Percentiles rank a stretch among this genome's conserved stretches.
Evolutionary conservation across 805 yeast genomes (phyloP).

Genomic region (Lachancea thermotolerans): DNA sequence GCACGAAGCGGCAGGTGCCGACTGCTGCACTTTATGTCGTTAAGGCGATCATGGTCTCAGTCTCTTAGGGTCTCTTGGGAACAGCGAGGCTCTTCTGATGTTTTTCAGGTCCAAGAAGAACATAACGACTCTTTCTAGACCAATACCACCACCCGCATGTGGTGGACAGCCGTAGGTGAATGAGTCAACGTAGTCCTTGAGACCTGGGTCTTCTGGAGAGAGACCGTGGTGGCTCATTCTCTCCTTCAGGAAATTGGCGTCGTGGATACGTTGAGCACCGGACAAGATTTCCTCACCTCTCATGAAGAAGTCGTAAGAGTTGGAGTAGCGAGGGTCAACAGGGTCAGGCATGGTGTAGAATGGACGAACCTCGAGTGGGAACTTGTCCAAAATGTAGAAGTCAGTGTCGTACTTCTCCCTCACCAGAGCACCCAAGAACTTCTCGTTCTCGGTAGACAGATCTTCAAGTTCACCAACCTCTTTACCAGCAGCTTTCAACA

Average conservation of each 20-base stretch:
- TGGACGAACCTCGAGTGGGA: constrained; percentile 95
- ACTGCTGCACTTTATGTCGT: not conserved
- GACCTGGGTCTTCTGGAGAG: constrained; percentile 73
- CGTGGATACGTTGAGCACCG: constrained; percentile 99
- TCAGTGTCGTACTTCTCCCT: constrained; percentile 95
- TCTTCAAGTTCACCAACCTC: constrained; percentile 77
- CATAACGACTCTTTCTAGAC: constrained; percentile 97
- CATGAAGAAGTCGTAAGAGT: constrained; percentile 99
- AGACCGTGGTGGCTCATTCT: constrained; percentile 81
- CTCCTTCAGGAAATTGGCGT: constrained; percentile 70
- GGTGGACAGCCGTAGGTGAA: constrained; percentile 96
- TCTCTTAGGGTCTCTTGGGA: constrained; percentile 98
- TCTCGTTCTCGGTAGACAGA: constrained; percentile 90
- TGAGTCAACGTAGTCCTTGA: constrained; percentile 86
- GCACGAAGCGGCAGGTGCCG: too few species aligned
- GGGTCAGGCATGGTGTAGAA: constrained; percentile 99
- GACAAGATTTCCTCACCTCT: constrained; percentile 98
- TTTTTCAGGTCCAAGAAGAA: constrained; percentile 94
- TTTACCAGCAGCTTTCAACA: constrained; percentile 83
- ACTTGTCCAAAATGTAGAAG: constrained; percentile 95
- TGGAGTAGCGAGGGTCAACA: constrained; percentile 84
- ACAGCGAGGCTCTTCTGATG: constrained; percentile 95
- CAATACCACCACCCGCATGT: constrained; percentile 99
- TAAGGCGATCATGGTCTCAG: constrained; percentile 57
- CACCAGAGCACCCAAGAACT: constrained; percentile 82